Evolutionary conservation across 164 flowering plant species (phyloP).

Genomic region (Vitis cinerea): DNA sequence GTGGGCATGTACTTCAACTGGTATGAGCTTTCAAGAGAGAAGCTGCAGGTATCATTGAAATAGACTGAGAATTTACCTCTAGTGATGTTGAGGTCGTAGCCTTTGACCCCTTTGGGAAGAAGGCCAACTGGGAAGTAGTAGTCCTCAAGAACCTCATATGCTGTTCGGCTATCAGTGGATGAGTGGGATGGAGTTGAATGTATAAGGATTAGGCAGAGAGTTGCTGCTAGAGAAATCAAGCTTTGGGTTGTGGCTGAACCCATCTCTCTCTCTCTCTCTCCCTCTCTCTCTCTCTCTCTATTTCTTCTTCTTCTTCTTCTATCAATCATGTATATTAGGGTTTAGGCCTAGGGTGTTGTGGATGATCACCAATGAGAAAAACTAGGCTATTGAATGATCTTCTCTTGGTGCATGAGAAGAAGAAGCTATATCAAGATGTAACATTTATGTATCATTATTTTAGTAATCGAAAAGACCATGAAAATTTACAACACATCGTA

Average conservation of each 20-base stretch:
- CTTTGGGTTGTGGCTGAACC: background rate
- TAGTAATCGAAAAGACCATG: no score
- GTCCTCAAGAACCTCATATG: constrained; percentile 22
- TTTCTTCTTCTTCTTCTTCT: background rate
- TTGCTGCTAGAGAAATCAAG: background rate
- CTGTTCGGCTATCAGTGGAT: constrained; percentile 5
- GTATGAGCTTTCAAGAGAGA: constrained; percentile 40
- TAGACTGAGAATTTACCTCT: constrained; percentile 35
- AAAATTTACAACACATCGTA: no score
- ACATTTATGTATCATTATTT: no score
- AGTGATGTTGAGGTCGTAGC: constrained; percentile 23
- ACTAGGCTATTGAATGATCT: no score
- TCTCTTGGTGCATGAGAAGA: no score
- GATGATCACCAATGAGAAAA: no score
- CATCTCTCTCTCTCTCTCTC: background rate
- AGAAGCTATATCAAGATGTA: no score
- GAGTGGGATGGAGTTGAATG: background rate
- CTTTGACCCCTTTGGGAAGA: constrained; percentile 34
- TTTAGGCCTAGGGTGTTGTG: no score
- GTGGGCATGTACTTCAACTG: constrained; percentile 30
- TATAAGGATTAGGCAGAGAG: constrained; percentile 4
- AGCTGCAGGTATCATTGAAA: constrained; percentile 28
- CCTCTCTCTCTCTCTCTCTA: background rate
- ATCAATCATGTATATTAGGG: no score
- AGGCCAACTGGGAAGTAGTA: constrained; percentile 29